These are phyloP conservation scores for Boletus bicolor DNA, from an alignment of 768 basidiomycete genomes.

Conservation along the genomic window DNA sequence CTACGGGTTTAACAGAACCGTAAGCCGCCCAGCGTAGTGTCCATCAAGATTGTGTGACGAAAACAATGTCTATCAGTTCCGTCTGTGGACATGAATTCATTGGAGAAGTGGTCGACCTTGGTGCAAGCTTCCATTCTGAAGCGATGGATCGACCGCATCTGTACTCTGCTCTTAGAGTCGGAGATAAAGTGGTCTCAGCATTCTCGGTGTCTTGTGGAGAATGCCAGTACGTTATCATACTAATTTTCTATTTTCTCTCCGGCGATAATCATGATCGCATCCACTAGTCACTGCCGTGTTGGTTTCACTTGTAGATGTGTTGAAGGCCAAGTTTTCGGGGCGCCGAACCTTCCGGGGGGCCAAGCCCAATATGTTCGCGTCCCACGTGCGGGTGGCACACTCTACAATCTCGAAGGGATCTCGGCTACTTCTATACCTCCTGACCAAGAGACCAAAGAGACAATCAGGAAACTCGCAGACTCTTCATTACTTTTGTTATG, in stretches of 20 bases:
- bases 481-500: slow-evolving; percentile 68
- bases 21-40: slow-evolving; percentile 30
- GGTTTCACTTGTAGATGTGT: slow-evolving; percentile 73
- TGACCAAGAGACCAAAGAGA: slow-evolving; percentile 32
- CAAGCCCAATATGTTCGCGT: slow-evolving; percentile 81
- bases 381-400: slow-evolving; percentile 75
- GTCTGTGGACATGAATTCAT: slow-evolving; percentile 77
- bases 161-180: slow-evolving; percentile 62
- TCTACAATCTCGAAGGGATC: slow-evolving; percentile 58
- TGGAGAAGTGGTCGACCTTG: slow-evolving; percentile 67
- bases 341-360: slow-evolving; percentile 61
- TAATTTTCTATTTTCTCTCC: background rate
- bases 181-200: slow-evolving; percentile 76
- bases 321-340: slow-evolving; percentile 61
- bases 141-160: slow-evolving; percentile 52
- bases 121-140: slow-evolving; percentile 48
- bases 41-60: background rate
- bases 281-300: slow-evolving; percentile 59
- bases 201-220: slow-evolving; percentile 84
- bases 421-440: slow-evolving; percentile 19
- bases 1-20: slow-evolving; percentile 50
- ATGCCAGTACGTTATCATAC: slow-evolving; percentile 58
- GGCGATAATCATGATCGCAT: background rate
- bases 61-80: slow-evolving; percentile 38
- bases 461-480: slow-evolving; percentile 48